Evolutionary conservation across 768 basidiomycete species (phyloP), one percentile per base, ranked within the genome.

Genomic region (Paxillus ammoniavirescens): DNA sequence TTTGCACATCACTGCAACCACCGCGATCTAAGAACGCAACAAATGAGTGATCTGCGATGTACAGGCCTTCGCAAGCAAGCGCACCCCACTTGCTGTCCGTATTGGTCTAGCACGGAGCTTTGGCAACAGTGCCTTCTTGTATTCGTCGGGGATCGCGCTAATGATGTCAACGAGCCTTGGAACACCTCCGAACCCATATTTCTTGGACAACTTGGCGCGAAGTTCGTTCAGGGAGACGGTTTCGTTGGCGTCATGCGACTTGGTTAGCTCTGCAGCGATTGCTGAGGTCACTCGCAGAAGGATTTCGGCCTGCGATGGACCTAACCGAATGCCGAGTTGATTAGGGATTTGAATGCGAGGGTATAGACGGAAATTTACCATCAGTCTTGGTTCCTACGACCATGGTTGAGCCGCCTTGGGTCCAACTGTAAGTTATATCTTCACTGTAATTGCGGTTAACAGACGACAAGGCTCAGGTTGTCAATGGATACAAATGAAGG

Each of bases 1-100:
- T 66, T 98, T 99, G 77, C 94, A 96, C 97, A 99, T 99, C n/a
- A 99, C 96, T 8, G 97, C 97, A 13, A 99, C 97, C 21, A 98
- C 96, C 14, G 96, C 97, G 54, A 98, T 95, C 93, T 96, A 55
- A 18, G 30, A 51, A 17, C 15, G 17, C 23, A 30, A 30, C 43
- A 38, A 9, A 21, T 51, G 10, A 54, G 50, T 17, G 17, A 41
- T 12, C 7, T 21, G 17, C 15, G 49, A 30, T 14, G n/a, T 17
- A 8, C 18, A 49, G 14, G 14, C 15, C 23, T n/a, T 18, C 15
- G 8, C 7, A 8, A 40, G 36, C 35, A 13, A 30, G 33, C 87
- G 64, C 62, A 95, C 95, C 54, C 97, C 96, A 72, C 93, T 96
- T 8, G 97, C 97, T 4, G 96, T 98, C 57, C 97, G 77, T 50